Evolutionary conservation across 2,329 filamentous ascomycete genomes (phyloP), one percentile per base, ranked within the genome.

Genomic region (Emmonsiellopsis sp.): DNA sequence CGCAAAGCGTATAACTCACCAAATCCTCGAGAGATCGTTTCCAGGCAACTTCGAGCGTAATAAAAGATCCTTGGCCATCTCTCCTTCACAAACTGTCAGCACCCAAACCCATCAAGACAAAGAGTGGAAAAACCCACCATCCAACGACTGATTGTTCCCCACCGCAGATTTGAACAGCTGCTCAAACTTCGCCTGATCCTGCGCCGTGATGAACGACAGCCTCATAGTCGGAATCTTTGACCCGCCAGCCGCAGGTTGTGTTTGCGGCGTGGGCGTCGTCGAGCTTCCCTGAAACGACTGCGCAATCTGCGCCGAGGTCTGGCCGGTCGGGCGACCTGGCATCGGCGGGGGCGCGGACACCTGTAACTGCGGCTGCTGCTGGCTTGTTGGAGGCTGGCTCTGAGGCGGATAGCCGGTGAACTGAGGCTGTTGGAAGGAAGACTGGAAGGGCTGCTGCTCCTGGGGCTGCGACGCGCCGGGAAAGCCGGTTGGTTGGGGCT

Each of bases 181-280:
- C 75, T 98, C 93, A 63, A 98, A 98, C 73, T 95, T 96, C 64
- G 88, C 82, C 71, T 98, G 93, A 67, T 98, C 93, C 64, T 86
- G 83, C 31, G 88, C 91, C 2, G 92, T 96, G 65, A 98, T 95
- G 69, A 98, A 98, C 2, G 91, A 95, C 56, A 98, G 74, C 49
- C 93, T 82, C 60, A 97, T 94, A 67, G 87, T 97, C 32, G 93
- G 93, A 53, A 98, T 96, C 74, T 87, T 93, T 61, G 81, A 84
- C 10, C 78, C 73, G 43, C 76, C 55, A 32, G 55, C 69, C 63
- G 82, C 83, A 6, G 39, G 82, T 62, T 82, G 73, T 62, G 85
- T 80, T 10, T 83, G 73, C 9, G 83, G 77, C 11, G 82, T 73
- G 8, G 82, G 72, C 32, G 80, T 75, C 14, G 77, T 71, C 27